phyloP scores from a whole-genome alignment of 805 yeast species.

The Millerozyma acaciae region DNA sequence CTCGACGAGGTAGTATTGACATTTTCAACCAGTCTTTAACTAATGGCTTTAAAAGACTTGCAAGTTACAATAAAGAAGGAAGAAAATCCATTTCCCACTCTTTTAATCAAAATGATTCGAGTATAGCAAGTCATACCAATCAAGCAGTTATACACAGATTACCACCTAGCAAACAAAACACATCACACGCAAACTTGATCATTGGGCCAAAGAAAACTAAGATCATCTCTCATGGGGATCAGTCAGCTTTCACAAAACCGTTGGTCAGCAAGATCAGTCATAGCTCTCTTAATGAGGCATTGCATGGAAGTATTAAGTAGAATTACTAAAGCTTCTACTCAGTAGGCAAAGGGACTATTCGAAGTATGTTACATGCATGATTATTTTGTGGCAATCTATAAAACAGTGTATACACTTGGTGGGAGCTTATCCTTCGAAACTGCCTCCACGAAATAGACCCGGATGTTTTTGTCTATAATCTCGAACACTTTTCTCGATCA shows the following conservation, averaged over 20 bases:
- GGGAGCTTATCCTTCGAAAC: slow-evolving; percentile 15
- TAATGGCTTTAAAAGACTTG: slow-evolving; percentile 23
- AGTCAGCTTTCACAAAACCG: slow-evolving; percentile 33
- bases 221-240: slow-evolving; percentile 42
- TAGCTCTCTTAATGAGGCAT: slow-evolving; percentile 46
- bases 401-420: background rate
- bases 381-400: slow-evolving; percentile 3
- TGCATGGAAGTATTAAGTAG: slow-evolving; percentile 18
- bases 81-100: background rate
- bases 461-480: slow-evolving; percentile 16
- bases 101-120: background rate
- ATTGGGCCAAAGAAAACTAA: slow-evolving; percentile 41
- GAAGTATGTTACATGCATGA: background rate
- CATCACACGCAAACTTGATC: slow-evolving; percentile 38
- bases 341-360: too few relatives aligned
- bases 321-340: slow-evolving; percentile 1
- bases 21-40: slow-evolving; percentile 25
- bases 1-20: slow-evolving; percentile 18
- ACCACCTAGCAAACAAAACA: slow-evolving; percentile 28
- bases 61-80: slow-evolving; percentile 5
- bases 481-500: slow-evolving; percentile 22
- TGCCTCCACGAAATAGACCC: slow-evolving; percentile 15
- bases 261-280: slow-evolving; percentile 41
- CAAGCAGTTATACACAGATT: slow-evolving; percentile 21
- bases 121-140: slow-evolving; percentile 2